phyloP scores from a whole-genome alignment of 2,329 filamentous ascomycete species.

The Verticillium dahliae region DNA sequence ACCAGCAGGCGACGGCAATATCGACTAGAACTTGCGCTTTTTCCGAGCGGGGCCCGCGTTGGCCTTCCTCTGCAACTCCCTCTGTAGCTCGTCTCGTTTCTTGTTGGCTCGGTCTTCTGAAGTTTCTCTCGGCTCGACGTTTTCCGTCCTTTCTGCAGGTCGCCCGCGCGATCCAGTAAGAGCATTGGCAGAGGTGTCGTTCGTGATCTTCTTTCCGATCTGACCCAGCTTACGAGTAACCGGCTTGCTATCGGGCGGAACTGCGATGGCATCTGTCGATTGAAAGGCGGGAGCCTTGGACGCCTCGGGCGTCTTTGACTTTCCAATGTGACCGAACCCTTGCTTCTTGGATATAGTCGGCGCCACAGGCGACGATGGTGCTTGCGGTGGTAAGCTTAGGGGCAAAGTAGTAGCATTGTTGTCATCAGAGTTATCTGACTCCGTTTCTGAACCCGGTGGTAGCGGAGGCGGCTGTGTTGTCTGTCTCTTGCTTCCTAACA shows the following conservation, averaged over 20 bases:
- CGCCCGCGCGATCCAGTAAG: conserved; percentile 11
- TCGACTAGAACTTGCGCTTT: conserved; percentile 44
- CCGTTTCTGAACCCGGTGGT: conserved; percentile 31
- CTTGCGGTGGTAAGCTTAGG: conserved; percentile 8
- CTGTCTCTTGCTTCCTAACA: conserved; percentile 25
- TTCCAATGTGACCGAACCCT: conserved; percentile 33
- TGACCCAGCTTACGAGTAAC: conserved; percentile 21
- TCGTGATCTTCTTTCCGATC: conserved; percentile 23
- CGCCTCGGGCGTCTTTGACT: conserved; percentile 8
- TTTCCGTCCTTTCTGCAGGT: conserved; percentile 10
- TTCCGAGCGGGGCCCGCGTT: conserved; percentile 46
- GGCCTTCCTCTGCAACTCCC: conserved; percentile 42
- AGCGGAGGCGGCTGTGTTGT: conserved; percentile 15
- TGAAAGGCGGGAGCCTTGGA: conserved; percentile 1
- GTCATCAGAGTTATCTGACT: conserved; percentile 24
- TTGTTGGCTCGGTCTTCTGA: conserved; percentile 41
- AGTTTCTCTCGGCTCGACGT: conserved; percentile 29
- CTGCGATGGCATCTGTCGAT: conserved; percentile 4
- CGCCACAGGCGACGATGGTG: conserved; percentile 10
- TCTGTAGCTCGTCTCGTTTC: conserved; percentile 43
- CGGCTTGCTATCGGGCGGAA: conserved; percentile 5
- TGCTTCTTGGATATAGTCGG: conserved; percentile 16
- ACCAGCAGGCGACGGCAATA: neutral
- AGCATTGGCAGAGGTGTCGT: neutral
- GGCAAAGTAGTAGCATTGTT: conserved; percentile 15